Percentiles rank a stretch among this genome's conserved stretches.
These are phyloP conservation scores for Helotiales sp. DNA, from an alignment of 2,329 filamentous ascomycete species.

Conservation along the genomic window DNA sequence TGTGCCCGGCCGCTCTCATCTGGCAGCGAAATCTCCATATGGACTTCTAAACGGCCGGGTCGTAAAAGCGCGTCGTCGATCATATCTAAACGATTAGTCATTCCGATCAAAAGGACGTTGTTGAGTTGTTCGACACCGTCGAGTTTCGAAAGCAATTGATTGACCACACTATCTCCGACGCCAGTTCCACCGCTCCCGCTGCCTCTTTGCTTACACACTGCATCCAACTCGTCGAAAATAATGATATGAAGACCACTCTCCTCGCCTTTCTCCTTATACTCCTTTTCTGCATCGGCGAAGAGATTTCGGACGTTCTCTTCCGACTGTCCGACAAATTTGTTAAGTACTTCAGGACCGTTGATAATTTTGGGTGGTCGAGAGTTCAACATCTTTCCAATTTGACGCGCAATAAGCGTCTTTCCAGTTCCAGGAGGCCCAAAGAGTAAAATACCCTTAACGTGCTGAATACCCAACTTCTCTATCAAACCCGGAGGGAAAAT, in stretches of 20 bases:
- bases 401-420: conserved; percentile 93
- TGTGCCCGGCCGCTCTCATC: conserved; percentile 88
- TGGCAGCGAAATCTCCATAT: conserved; percentile 94
- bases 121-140: conserved; percentile 95
- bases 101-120: conserved; percentile 97
- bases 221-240: conserved; percentile 97
- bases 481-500: conserved; percentile 91
- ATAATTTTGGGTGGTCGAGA: conserved; percentile 94
- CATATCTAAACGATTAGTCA: conserved; percentile 99
- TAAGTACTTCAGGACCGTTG: conserved; percentile 95
- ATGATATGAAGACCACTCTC: conserved; percentile 96
- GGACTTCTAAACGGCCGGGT: conserved; percentile 92
- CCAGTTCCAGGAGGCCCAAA: conserved; percentile 95
- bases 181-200: conserved; percentile 92
- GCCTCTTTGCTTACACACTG: conserved; percentile 97
- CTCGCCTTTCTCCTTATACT: conserved; percentile 96
- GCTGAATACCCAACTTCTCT: conserved; percentile 91
- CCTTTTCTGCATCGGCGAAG: conserved; percentile 95
- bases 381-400: conserved; percentile 98
- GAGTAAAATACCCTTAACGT: conserved; percentile 93
- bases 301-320: conserved; percentile 98
- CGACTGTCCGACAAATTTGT: conserved; percentile 96
- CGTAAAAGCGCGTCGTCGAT: conserved; percentile 94
- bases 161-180: conserved; percentile 96
- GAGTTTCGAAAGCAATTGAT: conserved; percentile 90